Base-by-base conservation (phyloP, 2,329 filamentous ascomycete genomes). In the Pestalotiopsis sp. region DNA sequence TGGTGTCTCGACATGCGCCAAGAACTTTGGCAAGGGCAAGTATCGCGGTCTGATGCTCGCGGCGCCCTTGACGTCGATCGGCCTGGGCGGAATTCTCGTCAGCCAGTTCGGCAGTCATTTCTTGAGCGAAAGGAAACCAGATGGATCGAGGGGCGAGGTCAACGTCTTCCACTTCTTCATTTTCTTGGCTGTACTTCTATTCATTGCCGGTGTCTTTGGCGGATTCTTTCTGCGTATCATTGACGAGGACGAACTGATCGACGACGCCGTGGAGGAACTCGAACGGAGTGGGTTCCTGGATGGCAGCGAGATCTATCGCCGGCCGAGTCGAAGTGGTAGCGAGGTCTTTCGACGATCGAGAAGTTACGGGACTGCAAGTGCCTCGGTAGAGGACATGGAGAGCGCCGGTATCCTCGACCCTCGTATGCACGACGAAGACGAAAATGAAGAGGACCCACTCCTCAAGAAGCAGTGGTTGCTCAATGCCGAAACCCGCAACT, bases 21-120 rank as follows among this genome's bases (percentile, higher is more conserved):
- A 99, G 89, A 99, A 98, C 82, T 99, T 98, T 81, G 95, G 95
- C 63, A 90, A 92, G 70, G 94, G 94, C 3, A 93, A 91, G 76
- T 91, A 97, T 76, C 92, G 95, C 75, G 96, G 96, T 0, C 83
- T 99, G 64, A 95, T 97, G 69, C 86, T 99, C 67, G 95, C 95
- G 1, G 86, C 93, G 69, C 96, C 96, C 1, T 98, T 98, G 78
- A 94, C 96, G 0, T 92, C 93, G 6, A 97, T 98, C 78, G 96
- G 96, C 0, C 81, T 99, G 68, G 97, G 95, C 76, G 94, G 95
- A 62, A 95, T 99, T 92, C 97, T 96, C 93, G 87, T 96, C 81
- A 97, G 94, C 75, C 95, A 98, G 82, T 83, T 97, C 27, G 95
- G 92, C 38, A 95, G 90, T 73, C 88, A 90, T 65, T 77, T 97